A percentile compares a stretch with the other conserved stretches of the same genome.
phyloP scores from a whole-genome alignment of 2,329 filamentous ascomycete genomes.

The Colletotrichum sp. region DNA sequence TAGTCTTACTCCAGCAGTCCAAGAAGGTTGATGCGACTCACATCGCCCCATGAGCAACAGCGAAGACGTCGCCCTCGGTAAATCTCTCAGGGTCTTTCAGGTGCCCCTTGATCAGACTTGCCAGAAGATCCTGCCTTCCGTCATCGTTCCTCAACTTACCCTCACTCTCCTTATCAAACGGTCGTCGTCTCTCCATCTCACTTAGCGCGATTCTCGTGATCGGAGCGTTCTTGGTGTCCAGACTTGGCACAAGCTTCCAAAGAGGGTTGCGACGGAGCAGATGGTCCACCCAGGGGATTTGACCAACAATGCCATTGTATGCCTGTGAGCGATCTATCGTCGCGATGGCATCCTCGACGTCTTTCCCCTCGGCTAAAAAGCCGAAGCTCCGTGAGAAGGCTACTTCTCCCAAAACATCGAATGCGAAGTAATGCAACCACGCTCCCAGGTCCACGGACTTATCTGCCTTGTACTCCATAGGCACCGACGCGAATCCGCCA shows the following conservation, averaged over 20 bases:
- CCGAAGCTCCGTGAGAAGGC: constrained; percentile 57
- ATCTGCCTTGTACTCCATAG: background rate
- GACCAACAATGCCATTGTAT: constrained; percentile 58
- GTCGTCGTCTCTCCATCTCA: constrained; percentile 50
- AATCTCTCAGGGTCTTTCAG: constrained; percentile 54
- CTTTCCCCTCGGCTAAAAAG: constrained; percentile 53
- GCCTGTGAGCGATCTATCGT: constrained; percentile 57
- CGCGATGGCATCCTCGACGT: constrained; percentile 44
- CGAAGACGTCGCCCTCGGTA: constrained; percentile 58
- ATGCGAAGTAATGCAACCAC: constrained; percentile 42
- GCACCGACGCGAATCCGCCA: constrained; percentile 35
- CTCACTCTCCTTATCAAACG: constrained; percentile 51
- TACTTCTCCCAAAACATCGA: constrained; percentile 56
- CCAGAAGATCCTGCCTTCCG: constrained; percentile 54
- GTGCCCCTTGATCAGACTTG: constrained; percentile 56
- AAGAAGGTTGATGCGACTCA: constrained; percentile 31
- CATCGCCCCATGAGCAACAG: constrained; percentile 62
- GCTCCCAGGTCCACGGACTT: constrained; percentile 48
- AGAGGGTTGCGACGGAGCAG: constrained; percentile 56
- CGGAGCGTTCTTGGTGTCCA: constrained; percentile 49
- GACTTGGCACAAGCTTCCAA: constrained; percentile 37
- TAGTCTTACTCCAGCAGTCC: background rate
- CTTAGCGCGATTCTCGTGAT: constrained; percentile 58
- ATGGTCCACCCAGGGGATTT: constrained; percentile 54
- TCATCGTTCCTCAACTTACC: constrained; percentile 43